These are phyloP conservation scores for Canna indica DNA, from an alignment of 176 grass and related monocot genomes.

Conservation along the genomic window DNA sequence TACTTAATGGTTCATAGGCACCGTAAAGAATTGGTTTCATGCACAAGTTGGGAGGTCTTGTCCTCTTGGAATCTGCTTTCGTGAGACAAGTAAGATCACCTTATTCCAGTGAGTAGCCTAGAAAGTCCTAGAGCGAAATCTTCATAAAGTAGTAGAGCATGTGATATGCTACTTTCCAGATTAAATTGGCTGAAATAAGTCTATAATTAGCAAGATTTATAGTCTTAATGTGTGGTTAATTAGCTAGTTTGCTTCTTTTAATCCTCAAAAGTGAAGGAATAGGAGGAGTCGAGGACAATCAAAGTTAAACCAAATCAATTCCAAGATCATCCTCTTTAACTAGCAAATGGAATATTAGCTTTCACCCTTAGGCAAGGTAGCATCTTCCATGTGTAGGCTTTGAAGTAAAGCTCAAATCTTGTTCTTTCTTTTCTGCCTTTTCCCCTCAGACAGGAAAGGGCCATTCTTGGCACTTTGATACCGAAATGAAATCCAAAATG, in stretches of 20 bases:
- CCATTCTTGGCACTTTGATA: neutral
- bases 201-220: neutral
- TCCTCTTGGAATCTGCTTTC: neutral
- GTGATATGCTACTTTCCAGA: neutral
- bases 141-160: neutral
- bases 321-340: neutral
- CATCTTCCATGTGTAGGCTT: neutral
- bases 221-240: neutral
- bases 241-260: neutral
- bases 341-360: neutral
- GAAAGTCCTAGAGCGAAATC: neutral
- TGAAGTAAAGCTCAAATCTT: neutral
- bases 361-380: conserved; percentile 1
- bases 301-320: neutral
- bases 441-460: neutral
- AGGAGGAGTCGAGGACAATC: neutral
- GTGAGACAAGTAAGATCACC: neutral
- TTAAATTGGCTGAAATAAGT: neutral
- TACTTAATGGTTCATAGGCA: neutral
- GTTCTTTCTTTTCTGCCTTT: neutral
- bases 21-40: neutral
- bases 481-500: neutral
- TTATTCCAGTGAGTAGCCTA: neutral
- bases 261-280: neutral
- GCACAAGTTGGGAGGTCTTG: neutral